phyloP scores from a whole-genome alignment of 2,329 filamentous ascomycete genomes.

The Raffaelea deltoideospora region DNA sequence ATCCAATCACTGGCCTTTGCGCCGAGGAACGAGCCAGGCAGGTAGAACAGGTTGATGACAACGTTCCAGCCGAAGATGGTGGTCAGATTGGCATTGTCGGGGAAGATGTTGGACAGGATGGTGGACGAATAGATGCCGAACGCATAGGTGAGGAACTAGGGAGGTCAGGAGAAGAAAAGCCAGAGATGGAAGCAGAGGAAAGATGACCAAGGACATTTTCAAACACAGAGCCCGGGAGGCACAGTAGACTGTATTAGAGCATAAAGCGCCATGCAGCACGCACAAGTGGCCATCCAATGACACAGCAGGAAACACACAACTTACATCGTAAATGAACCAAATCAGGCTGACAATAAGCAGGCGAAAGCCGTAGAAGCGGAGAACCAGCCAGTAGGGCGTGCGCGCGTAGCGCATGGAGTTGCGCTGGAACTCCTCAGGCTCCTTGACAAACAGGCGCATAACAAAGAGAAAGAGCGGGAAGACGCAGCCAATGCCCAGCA shows the following conservation, averaged over 20 bases:
- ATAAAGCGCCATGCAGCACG: too few relatives aligned
- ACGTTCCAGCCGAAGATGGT: slow-evolving; percentile 79
- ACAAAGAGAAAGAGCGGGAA: slow-evolving; percentile 59
- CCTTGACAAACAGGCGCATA: slow-evolving; percentile 56
- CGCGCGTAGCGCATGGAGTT: slow-evolving; percentile 50
- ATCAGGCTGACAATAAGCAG: slow-evolving; percentile 56
- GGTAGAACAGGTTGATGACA: slow-evolving; percentile 76
- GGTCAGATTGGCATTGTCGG: slow-evolving; percentile 46
- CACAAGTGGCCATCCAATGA: too few relatives aligned
- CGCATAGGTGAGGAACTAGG: slow-evolving; percentile 60
- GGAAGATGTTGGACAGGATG: slow-evolving; percentile 54
- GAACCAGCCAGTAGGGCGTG: slow-evolving; percentile 39
- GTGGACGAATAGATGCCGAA: slow-evolving; percentile 74
- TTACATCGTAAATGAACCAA: slow-evolving; percentile 66
- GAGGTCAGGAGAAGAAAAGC: background rate
- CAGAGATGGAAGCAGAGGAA: background rate
- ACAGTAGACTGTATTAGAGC: too few relatives aligned
- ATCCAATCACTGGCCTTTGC: slow-evolving; percentile 64
- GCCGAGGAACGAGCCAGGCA: slow-evolving; percentile 67
- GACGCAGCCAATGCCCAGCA: slow-evolving; percentile 63
- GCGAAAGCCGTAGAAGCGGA: slow-evolving; percentile 58
- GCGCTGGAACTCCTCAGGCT: slow-evolving; percentile 62
- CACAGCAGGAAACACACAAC: background rate
- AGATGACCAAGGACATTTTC: too few relatives aligned
- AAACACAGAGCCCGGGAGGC: too few relatives aligned